phyloP scores from a whole-genome alignment of 2,329 filamentous ascomycete genomes.

The Fonsecaea pedrosoi region DNA sequence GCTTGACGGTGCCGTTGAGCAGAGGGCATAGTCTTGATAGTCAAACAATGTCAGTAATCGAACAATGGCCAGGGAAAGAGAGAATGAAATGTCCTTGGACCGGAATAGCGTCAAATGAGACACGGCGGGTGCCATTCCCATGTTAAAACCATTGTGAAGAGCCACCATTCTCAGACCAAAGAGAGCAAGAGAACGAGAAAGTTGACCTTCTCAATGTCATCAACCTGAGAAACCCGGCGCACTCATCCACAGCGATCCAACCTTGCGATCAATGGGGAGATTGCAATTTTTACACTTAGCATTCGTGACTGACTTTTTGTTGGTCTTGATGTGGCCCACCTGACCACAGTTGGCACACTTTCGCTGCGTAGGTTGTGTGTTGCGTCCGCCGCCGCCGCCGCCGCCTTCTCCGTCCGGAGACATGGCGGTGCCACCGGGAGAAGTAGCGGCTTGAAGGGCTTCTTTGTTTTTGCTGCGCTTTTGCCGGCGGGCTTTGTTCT shows the following conservation, averaged over 20 bases:
- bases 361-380: conserved; percentile 67
- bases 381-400: conserved; percentile 71
- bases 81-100: conserved; percentile 18
- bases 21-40: conserved; percentile 74
- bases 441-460: conserved; percentile 29
- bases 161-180: conserved; percentile 2
- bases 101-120: conserved; percentile 10
- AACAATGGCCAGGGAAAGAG: background rate
- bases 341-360: conserved; percentile 98
- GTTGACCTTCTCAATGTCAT: conserved; percentile 1
- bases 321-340: conserved; percentile 97
- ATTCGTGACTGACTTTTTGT: conserved; percentile 79
- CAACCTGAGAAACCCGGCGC: conserved; percentile 27
- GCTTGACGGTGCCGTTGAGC: conserved; percentile 81
- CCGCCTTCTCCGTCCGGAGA: conserved; percentile 55
- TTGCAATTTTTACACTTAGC: conserved; percentile 37
- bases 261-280: conserved; percentile 35
- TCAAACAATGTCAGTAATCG: conserved; percentile 42
- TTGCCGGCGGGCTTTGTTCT: conserved; percentile 80
- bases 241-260: conserved; percentile 30
- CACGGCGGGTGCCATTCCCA: background rate
- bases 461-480: conserved; percentile 47
- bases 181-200: background rate
- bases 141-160: background rate
- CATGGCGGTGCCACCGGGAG: conserved; percentile 45